Conservation (phyloP, 441 rosid species). For the Croton laevigatus region DNA sequence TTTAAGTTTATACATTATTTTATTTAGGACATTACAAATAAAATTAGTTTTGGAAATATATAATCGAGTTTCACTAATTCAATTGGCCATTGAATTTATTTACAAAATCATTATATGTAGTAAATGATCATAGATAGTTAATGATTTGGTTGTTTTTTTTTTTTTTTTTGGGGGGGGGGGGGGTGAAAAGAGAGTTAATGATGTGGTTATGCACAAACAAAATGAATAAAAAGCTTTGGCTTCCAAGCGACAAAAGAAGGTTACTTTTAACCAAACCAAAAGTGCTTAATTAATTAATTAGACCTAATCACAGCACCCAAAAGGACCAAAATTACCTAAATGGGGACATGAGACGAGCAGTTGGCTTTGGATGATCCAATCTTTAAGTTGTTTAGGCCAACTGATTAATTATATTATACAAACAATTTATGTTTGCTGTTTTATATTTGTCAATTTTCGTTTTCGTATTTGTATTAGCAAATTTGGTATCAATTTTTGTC, state of each 20-base stretch:
- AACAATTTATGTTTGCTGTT: no score
- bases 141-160: no score
- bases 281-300: neutral
- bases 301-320: neutral
- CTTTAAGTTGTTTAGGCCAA: constrained; percentile 16
- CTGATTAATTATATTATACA: neutral
- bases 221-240: neutral
- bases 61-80: neutral
- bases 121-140: no score
- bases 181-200: no score
- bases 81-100: no score
- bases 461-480: no score
- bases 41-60: no score
- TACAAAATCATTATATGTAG: neutral
- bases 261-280: neutral
- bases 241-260: neutral
- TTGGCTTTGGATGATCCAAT: constrained; percentile 22
- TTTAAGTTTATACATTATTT: no score
- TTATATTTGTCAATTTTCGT: no score
- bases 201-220: neutral
- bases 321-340: neutral
- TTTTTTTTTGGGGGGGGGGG: no score
- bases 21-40: no score
- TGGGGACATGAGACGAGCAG: constrained; percentile 9
- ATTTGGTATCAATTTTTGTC: no score